Evolutionary conservation across 352 stramenopile genomes (phyloP).

Genomic region (Plasmopara viticola): DNA sequence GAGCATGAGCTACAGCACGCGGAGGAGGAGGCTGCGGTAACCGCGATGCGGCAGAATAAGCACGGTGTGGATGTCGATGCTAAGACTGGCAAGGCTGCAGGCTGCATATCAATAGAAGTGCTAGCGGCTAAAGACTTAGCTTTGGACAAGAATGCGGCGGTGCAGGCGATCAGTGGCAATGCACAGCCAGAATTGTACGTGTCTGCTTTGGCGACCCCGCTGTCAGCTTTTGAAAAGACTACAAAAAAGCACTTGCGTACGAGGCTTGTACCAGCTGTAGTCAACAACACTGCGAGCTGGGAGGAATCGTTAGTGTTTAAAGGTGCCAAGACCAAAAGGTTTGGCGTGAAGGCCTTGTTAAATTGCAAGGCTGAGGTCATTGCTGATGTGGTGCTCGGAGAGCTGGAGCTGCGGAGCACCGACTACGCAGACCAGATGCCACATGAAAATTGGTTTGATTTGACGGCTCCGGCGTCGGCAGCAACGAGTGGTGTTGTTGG

Average conservation of each 20-base stretch:
- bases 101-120: slow-evolving; percentile 46
- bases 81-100: slow-evolving; percentile 50
- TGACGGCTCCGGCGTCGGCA: slow-evolving; percentile 36
- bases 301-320: slow-evolving; percentile 49
- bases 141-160: slow-evolving; percentile 21
- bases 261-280: slow-evolving; percentile 12
- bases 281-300: slow-evolving; percentile 32
- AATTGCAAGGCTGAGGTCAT: slow-evolving; percentile 51
- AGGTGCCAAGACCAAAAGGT: slow-evolving; percentile 59
- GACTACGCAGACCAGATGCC: slow-evolving; percentile 52
- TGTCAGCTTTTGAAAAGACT: slow-evolving; percentile 58
- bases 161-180: slow-evolving; percentile 24
- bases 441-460: slow-evolving; percentile 48
- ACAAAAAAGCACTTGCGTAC: slow-evolving; percentile 67
- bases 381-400: slow-evolving; percentile 61
- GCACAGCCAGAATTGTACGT: slow-evolving; percentile 44
- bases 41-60: slow-evolving; percentile 53
- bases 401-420: slow-evolving; percentile 47
- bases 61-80: slow-evolving; percentile 63
- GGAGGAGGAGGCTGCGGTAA: slow-evolving; percentile 30
- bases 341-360: slow-evolving; percentile 60
- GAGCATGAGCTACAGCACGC: slow-evolving; percentile 61
- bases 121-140: slow-evolving; percentile 32
- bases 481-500: slow-evolving; percentile 16
- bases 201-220: slow-evolving; percentile 50